These are phyloP conservation scores for Rugosomyces carneus DNA, from an alignment of 1,284 basidiomycete species.

Conservation along the genomic window DNA sequence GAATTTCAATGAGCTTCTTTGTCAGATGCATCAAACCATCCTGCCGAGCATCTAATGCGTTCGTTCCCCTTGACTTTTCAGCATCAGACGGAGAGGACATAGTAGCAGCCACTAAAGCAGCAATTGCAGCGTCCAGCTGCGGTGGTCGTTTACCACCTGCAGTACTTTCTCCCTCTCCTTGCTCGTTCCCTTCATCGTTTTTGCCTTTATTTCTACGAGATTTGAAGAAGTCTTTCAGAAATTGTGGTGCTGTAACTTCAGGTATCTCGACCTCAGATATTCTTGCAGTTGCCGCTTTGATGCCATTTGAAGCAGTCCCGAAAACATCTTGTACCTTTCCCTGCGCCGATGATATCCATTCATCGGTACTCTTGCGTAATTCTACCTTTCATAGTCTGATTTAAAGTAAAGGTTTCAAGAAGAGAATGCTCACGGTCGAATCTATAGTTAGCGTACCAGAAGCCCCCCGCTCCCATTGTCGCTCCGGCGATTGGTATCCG, in stretches of 20 bases:
- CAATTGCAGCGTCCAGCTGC: conserved; percentile 58
- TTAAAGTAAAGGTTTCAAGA: not conserved
- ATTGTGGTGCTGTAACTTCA: conserved; percentile 64
- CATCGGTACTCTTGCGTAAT: conserved; percentile 59
- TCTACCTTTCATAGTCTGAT: conserved; percentile 38
- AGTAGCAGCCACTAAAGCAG: conserved; percentile 67
- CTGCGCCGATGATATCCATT: conserved; percentile 59
- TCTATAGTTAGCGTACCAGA: conserved; percentile 91
- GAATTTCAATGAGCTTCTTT: conserved; percentile 92
- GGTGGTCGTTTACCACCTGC: conserved; percentile 41
- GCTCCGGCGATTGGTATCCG: conserved; percentile 80
- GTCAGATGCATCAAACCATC: conserved; percentile 90
- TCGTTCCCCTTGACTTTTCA: conserved; percentile 35
- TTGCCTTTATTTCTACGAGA: conserved; percentile 29
- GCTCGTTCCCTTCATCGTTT: conserved; percentile 19
- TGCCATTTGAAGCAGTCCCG: conserved; percentile 57
- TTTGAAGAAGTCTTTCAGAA: conserved; percentile 65
- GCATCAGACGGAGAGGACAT: conserved; percentile 68
- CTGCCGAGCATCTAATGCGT: conserved; percentile 36
- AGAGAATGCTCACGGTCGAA: conserved; percentile 66
- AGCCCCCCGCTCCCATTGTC: conserved; percentile 82
- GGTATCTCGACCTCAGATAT: conserved; percentile 61
- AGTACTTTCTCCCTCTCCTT: conserved; percentile 24
- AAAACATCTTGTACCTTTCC: conserved; percentile 64
- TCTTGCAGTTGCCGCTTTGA: conserved; percentile 53